Percentiles rank a stretch among this genome's conserved stretches.
Conservation (phyloP, 345 rosid genomes). For the Eucalyptus sp. region DNA sequence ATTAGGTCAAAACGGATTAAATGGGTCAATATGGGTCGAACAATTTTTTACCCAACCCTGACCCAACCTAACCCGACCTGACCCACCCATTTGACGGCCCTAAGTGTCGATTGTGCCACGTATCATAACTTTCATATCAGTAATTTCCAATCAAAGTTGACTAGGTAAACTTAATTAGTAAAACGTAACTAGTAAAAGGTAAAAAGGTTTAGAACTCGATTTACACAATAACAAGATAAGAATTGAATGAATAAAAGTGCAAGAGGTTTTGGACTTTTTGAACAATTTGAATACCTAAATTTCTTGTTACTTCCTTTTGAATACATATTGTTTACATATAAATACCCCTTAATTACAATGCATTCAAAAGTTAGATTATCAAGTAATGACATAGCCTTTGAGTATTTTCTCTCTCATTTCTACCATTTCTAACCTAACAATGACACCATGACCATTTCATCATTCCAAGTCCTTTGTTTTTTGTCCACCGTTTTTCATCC, state of each 20-base stretch:
- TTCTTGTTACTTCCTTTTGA: background rate
- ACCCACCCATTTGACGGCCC: too few species aligned
- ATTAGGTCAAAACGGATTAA: too few species aligned
- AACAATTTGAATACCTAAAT: background rate
- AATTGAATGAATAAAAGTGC: too few species aligned
- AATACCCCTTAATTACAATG: background rate
- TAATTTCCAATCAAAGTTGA: too few species aligned
- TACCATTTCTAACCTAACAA: background rate
- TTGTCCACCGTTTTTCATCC: background rate
- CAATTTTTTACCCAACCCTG: accelerated
- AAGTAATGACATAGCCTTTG: background rate
- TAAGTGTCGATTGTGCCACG: too few species aligned
- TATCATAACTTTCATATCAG: too few species aligned
- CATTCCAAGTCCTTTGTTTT: background rate
- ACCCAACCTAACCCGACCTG: accelerated
- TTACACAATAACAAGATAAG: too few species aligned
- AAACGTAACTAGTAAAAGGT: too few species aligned
- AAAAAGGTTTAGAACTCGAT: too few species aligned
- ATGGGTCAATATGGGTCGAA: accelerated
- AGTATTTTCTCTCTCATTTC: background rate
- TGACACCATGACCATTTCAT: background rate
- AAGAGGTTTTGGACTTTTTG: too few species aligned
- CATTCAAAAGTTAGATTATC: background rate
- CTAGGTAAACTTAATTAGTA: too few species aligned
- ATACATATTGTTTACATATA: background rate